Conservation (phyloP, 2,329 filamentous ascomycete species). For the Ceratocystis lukuohia region DNA sequence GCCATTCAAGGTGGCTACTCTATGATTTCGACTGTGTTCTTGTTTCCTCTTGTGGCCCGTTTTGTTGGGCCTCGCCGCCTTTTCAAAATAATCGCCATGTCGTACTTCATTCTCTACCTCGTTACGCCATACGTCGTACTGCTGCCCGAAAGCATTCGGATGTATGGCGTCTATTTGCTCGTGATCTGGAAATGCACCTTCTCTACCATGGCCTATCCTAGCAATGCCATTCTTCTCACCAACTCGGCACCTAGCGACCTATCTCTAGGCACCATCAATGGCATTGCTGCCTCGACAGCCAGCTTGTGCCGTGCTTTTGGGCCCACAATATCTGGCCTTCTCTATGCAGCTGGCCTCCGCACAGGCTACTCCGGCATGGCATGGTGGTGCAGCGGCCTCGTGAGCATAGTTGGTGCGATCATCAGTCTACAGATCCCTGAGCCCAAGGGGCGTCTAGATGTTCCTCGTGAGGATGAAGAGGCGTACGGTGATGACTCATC, state of each 20-base stretch:
- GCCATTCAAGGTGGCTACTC: constrained; percentile 83
- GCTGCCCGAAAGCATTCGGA: constrained; percentile 57
- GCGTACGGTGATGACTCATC: constrained; percentile 20
- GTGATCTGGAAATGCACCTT: constrained; percentile 90
- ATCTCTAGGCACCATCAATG: constrained; percentile 84
- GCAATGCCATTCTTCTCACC: constrained; percentile 74
- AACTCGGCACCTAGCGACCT: constrained; percentile 75
- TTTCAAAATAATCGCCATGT: constrained; percentile 66
- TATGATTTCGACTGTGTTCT: constrained; percentile 68
- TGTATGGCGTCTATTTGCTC: constrained; percentile 60
- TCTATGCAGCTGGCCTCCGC: constrained; percentile 68
- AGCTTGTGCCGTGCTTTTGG: constrained; percentile 80
- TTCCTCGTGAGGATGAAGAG: constrained; percentile 32
- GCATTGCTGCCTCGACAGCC: constrained; percentile 78
- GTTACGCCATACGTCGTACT: constrained; percentile 80
- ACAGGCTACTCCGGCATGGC: constrained; percentile 75
- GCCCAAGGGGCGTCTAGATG: constrained; percentile 30
- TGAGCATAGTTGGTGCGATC: constrained; percentile 61
- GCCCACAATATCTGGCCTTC: constrained; percentile 70
- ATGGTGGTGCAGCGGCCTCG: constrained; percentile 79
- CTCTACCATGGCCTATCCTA: constrained; percentile 80
- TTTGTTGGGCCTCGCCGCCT: constrained; percentile 65
- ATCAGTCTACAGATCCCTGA: constrained; percentile 67
- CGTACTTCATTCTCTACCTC: constrained; percentile 81
- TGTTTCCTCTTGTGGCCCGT: constrained; percentile 67